Evolutionary conservation across 164 flowering plant genomes (phyloP), one percentile per base, ranked within the genome.

Genomic region (Chimonanthus salicifolius): DNA sequence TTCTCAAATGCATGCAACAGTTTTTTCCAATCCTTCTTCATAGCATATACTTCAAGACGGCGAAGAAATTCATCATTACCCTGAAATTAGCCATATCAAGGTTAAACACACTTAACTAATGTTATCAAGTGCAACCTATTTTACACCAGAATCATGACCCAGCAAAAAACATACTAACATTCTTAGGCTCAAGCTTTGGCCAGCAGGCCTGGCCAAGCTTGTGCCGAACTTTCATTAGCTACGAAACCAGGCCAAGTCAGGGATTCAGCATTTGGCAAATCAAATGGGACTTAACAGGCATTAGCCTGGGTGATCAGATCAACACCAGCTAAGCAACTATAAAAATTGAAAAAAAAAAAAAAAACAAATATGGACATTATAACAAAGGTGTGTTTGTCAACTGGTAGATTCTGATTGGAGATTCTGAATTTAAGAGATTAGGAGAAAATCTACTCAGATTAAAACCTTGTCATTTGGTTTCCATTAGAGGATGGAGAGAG

Each of bases 11-110:
- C 86, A 72, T 62, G 68, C 62, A 91, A 72, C 65, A 95, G 72
- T 79, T 54, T 80, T 67, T 71, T 80, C 98, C 98, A 94, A 46
- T 88, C 80, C 81, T 81, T 88, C 10, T 72, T 74, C 15, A 49
- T 71, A 1, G 44, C 58, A 48, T 47, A 68, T 15, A 10, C 47
- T 68, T 68, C 70, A 68, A 47, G 54, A 47, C 16, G 21, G 48
- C 51, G 70, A 20, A 68, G 70, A 49, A 20, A 51, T 21, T 68
- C 72, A 5, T 46, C 64, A 80, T 87, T 88, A 1, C 62, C 85
- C 90, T 89, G 81, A 18, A 76, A 18, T 67, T 70, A 33, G 68
- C 21, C 48, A 72, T 46, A 33, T 45, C 33, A 65, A 43, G 49
- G 21, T 51, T 15, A 43, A n/a, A 10, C 20, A 20, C 33, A 49